Evolutionary conservation across 2,329 filamentous ascomycete genomes (phyloP).

Genomic region (Aspergillus jensenii): DNA sequence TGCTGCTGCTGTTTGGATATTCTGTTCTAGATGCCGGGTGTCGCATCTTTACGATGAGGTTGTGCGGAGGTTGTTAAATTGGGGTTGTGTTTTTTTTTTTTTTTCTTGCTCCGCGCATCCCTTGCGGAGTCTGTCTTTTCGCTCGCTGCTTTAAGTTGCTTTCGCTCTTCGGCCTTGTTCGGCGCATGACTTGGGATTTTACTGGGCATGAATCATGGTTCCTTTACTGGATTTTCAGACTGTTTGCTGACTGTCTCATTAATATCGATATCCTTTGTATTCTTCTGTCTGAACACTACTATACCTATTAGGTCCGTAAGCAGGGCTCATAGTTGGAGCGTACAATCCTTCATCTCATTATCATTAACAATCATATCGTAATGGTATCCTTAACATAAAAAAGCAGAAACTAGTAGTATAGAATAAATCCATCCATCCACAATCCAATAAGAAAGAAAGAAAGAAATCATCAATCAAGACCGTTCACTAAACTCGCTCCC

Average conservation of each 20-base stretch:
- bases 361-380: background rate
- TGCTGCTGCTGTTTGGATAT: conserved; percentile 54
- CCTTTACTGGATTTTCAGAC: background rate
- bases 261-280: background rate
- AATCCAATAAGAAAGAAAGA: background rate
- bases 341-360: background rate
- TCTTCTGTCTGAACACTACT: background rate
- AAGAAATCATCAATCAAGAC: conserved; percentile 1
- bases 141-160: background rate
- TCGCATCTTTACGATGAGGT: background rate
- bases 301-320: background rate
- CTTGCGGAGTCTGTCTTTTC: background rate
- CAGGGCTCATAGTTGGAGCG: background rate
- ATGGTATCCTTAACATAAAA: conserved; percentile 1
- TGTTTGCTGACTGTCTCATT: background rate
- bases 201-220: background rate
- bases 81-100: background rate
- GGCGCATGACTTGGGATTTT: conserved; percentile 1
- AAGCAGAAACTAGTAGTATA: background rate
- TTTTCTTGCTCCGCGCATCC: background rate
- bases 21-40: conserved; percentile 33
- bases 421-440: background rate
- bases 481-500: conserved; percentile 21
- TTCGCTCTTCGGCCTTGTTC: background rate
- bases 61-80: too few species aligned